Evolutionary conservation across 1,139 yeast genomes (phyloP), one percentile per base, ranked within the genome.

Genomic region (Taphrina communis): DNA sequence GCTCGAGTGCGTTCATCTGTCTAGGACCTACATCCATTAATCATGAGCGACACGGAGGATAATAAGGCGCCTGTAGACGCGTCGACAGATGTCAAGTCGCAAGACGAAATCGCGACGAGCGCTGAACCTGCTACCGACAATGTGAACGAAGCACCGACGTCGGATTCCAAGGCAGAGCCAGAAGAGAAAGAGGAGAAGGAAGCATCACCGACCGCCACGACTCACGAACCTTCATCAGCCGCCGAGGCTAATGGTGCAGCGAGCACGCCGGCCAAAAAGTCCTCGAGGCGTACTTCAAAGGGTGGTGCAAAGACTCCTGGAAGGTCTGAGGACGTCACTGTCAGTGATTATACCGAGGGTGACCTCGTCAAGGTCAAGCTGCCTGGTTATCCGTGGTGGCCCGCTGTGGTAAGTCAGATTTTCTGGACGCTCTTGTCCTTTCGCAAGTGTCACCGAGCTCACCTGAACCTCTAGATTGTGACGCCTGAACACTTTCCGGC

Each of bases 321-420:
- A 9, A 62, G 53, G 19, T 36, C 50, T 3, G 52, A 62, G 42
- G 58, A 42, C 17, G 67, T 55, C 11, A 46, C 25, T 36, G 41
- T 14, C 11, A 44, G 44, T n/a, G 50, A 14, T 8, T 68, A 68
- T n/a, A 21, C 39, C n/a, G 65, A 46, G 6, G 69, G 69, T 7
- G 69, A 65, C 35, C 38, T 53, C 12, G 69, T 69, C 21, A 46
- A 57, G 19, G 69, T 65, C 51, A 69, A 66, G 31, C 52, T 69
- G 9, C 62, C 65, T 1, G 69, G 70, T 8, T 69, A 66, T 25
- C 69, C 70, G 7, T 69, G 69, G 69, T 69, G 70, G 70, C 70
- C 69, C 6, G 69, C 67, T 8, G 58, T 68, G 51, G 68, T 66
- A 44, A 44, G 61, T 53, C 21, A 39, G 4, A 2, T 25, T 25